These are phyloP conservation scores for Lepidium didymum DNA, from an alignment of 345 rosid genomes.

Conservation along the genomic window DNA sequence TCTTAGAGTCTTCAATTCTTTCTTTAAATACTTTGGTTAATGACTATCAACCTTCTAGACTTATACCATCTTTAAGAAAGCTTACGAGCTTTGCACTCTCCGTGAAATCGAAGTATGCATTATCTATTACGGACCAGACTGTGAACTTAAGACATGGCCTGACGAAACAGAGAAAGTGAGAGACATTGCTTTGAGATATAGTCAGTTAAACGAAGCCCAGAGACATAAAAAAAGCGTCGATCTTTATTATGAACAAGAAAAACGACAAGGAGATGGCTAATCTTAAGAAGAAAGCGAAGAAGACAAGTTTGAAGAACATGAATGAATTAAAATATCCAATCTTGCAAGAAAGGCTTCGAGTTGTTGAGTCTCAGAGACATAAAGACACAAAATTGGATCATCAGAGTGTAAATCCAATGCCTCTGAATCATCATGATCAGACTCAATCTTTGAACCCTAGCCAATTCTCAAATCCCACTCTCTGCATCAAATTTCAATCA, in stretches of 20 bases:
- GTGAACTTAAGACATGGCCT: conserved; percentile 10
- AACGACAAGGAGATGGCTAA: too few relatives aligned
- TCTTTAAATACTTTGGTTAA: too few relatives aligned
- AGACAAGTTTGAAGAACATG: too few relatives aligned
- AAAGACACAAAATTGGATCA: not conserved
- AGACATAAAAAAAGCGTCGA: too few relatives aligned
- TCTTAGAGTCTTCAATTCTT: too few relatives aligned
- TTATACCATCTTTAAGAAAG: conserved; percentile 6
- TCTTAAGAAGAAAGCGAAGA: too few relatives aligned
- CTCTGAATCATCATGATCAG: not conserved
- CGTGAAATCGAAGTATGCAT: not conserved
- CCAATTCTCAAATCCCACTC: not conserved
- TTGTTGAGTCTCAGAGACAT: not conserved
- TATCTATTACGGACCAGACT: not conserved
- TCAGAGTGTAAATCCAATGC: not conserved
- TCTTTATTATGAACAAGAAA: too few relatives aligned
- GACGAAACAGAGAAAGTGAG: not conserved
- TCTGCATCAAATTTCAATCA: not conserved
- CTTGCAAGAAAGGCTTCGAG: not conserved
- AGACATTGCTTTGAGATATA: not conserved
- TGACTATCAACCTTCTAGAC: too few relatives aligned
- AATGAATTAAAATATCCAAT: too few relatives aligned
- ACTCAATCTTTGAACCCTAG: conserved; percentile 1
- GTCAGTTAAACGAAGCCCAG: too few relatives aligned
- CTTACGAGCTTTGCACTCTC: not conserved